Evolutionary conservation across 805 yeast species (phyloP).

Genomic region (Torulaspora quercuum): DNA sequence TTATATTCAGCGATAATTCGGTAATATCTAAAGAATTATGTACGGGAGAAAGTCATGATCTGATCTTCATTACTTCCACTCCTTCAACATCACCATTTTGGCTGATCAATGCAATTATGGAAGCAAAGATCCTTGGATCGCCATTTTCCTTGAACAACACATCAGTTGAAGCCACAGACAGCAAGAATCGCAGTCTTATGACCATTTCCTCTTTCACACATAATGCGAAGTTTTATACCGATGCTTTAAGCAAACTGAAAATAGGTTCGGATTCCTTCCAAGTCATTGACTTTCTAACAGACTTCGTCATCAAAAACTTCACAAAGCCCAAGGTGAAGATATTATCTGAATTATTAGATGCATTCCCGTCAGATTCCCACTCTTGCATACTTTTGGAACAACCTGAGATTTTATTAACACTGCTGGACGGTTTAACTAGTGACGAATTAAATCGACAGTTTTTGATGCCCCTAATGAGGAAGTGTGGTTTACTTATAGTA

Average conservation of each 20-base stretch:
- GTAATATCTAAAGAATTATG: slow-evolving; percentile 35
- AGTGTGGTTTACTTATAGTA: slow-evolving; percentile 29
- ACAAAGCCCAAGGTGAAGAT: slow-evolving; percentile 71
- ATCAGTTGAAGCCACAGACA: slow-evolving; percentile 24
- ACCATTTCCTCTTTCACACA: slow-evolving; percentile 33
- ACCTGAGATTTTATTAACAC: slow-evolving; percentile 33
- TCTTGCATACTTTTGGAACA: slow-evolving; percentile 31
- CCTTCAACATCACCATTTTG: slow-evolving; percentile 62
- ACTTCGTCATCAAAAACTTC: slow-evolving; percentile 42
- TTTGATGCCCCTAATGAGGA: slow-evolving; percentile 27
- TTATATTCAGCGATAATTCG: slow-evolving; percentile 49
- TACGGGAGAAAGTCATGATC: slow-evolving; percentile 21
- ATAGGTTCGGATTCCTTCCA: slow-evolving; percentile 24
- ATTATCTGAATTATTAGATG: slow-evolving; percentile 64
- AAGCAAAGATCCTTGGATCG: slow-evolving; percentile 45
- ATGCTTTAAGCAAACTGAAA: slow-evolving; percentile 25
- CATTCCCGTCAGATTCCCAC: slow-evolving; percentile 43
- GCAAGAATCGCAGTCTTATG: slow-evolving; percentile 21
- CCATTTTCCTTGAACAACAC: slow-evolving; percentile 42
- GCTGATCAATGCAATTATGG: slow-evolving; percentile 55
- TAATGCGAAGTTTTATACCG: slow-evolving; percentile 19
- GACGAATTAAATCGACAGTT: slow-evolving; percentile 29
- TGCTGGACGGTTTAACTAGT: slow-evolving; percentile 27
- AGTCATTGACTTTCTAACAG: slow-evolving; percentile 47
- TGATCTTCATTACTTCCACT: slow-evolving; percentile 40